Percentiles rank a stretch among this genome's conserved stretches.
Evolutionary conservation across 306 rosid genomes (phyloP).

Genomic region (Gastrolobium villosum): DNA sequence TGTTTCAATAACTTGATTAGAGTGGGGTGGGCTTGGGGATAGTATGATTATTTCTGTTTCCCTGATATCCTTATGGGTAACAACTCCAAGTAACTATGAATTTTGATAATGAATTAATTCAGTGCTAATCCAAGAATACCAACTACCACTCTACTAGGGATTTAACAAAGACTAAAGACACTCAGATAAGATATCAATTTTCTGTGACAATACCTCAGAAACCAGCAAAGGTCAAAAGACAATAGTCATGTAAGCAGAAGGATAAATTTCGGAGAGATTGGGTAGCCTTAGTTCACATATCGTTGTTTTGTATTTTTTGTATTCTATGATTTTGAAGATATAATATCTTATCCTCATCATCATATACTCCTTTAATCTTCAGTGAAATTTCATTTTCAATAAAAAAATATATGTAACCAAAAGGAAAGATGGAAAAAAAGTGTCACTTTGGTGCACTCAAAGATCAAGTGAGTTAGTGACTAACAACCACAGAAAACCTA

Average conservation of each 20-base stretch:
- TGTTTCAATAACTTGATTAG: too few relatives aligned
- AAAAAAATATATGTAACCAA: background rate
- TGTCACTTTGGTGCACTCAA: constrained; percentile 9
- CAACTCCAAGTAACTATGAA: background rate
- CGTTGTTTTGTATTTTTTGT: background rate
- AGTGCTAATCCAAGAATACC: background rate
- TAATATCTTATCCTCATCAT: background rate
- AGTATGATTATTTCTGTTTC: background rate
- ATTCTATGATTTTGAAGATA: background rate
- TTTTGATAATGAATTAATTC: background rate
- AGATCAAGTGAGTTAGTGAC: background rate
- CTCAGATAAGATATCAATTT: background rate
- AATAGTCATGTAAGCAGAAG: background rate
- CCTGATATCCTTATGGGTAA: background rate
- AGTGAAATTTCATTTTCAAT: constrained; percentile 28
- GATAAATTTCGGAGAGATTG: constrained; percentile 5
- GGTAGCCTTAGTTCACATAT: constrained; percentile 3
- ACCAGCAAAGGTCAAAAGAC: background rate
- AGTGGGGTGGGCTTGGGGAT: background rate
- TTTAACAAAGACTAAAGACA: background rate
- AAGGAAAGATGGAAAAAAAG: constrained; percentile 22
- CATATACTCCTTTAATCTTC: background rate
- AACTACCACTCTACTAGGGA: background rate
- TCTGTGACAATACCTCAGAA: constrained; percentile 3
- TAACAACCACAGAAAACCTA: constrained; percentile 48